Conservation (phyloP, 768 basidiomycete species). For the Tulasnella sp. region DNA sequence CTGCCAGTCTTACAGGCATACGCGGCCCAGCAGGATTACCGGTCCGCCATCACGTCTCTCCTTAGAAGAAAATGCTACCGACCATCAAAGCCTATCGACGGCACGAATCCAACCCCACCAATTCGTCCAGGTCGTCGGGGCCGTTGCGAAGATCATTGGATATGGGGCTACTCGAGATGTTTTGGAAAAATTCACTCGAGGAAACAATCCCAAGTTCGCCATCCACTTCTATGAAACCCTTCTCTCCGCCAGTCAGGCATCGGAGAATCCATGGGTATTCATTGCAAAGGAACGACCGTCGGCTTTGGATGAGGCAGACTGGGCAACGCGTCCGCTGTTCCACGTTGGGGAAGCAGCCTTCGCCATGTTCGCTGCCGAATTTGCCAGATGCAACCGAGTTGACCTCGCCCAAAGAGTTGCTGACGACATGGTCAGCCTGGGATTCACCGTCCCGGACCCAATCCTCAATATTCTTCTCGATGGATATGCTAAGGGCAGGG, state of each 20-base stretch:
- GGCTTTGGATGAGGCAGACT: too few species aligned
- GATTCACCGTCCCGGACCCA: not conserved
- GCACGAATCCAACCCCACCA: not conserved
- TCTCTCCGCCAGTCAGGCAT: not conserved
- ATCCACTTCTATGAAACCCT: not conserved
- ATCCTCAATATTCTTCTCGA: constrained; percentile 18
- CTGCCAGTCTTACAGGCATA: not conserved
- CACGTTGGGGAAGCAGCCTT: not conserved
- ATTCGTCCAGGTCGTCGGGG: not conserved
- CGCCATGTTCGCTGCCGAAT: constrained; percentile 6
- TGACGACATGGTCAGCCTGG: constrained; percentile 1
- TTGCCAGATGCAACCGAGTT: constrained; percentile 10
- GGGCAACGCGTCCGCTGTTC: too few species aligned
- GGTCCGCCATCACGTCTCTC: not conserved
- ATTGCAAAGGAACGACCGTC: not conserved
- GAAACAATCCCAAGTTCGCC: not conserved
- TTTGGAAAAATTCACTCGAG: not conserved
- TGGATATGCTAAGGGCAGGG: constrained; percentile 14
- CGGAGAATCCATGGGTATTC: not conserved
- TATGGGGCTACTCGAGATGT: not conserved
- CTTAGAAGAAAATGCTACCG: not conserved
- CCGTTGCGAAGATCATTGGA: not conserved
- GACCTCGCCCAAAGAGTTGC: constrained; percentile 17
- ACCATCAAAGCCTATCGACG: not conserved
- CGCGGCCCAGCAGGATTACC: not conserved